These are phyloP conservation scores for Fraxinus platypoda DNA, from an alignment of 305 asterid species.

Conservation along the genomic window DNA sequence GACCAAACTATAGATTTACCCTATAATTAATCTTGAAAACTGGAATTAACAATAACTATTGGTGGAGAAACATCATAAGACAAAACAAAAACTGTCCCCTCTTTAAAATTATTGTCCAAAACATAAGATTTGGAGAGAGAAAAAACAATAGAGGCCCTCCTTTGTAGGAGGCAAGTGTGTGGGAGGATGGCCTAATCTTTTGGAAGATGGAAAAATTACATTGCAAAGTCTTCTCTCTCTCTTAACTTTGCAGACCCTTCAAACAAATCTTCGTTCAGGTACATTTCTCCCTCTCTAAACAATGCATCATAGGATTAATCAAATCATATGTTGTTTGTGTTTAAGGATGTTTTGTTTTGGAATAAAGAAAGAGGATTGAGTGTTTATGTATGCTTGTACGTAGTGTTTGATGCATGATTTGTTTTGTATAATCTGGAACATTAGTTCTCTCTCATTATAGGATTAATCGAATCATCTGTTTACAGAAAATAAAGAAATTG, in stretches of 20 bases:
- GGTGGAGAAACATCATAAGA: background rate
- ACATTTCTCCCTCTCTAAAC: background rate
- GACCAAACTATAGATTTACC: background rate
- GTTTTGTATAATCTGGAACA: background rate
- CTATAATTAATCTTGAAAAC: background rate
- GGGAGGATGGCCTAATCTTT: background rate
- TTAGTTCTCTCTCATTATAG: background rate
- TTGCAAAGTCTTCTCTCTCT: conserved; percentile 18
- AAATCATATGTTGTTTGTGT: background rate
- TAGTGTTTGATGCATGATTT: background rate
- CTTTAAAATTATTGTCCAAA: background rate
- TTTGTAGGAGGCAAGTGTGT: conserved; percentile 14
- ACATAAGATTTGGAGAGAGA: conserved; percentile 2
- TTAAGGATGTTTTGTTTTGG: background rate
- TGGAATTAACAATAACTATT: background rate
- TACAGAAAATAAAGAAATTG: background rate
- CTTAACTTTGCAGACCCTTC: conserved; percentile 9
- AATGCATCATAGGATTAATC: background rate
- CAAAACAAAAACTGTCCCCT: background rate
- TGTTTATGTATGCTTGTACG: background rate
- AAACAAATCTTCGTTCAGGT: conserved; percentile 19
- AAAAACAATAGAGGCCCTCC: background rate
- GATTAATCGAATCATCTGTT: background rate
- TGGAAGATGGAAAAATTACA: conserved; percentile 14
- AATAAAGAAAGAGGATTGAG: background rate